These are phyloP conservation scores for Cydonia oblonga DNA, from an alignment of 331 rosid species.

Conservation along the genomic window DNA sequence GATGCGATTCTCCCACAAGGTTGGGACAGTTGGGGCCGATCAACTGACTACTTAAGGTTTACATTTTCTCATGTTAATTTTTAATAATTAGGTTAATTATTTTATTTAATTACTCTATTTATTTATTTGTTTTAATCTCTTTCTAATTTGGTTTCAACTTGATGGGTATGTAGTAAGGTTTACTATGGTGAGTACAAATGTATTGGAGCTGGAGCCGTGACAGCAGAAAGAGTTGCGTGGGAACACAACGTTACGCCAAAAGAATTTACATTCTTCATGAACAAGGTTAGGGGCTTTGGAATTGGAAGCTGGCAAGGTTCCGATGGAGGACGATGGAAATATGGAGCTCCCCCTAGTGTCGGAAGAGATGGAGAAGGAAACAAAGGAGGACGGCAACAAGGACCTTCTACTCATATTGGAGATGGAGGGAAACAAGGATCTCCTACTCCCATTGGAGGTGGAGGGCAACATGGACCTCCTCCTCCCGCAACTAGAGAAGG, in stretches of 20 bases:
- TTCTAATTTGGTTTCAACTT: neutral
- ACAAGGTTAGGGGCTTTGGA: neutral
- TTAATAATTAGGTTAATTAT: too few species aligned
- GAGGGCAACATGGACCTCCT: too few species aligned
- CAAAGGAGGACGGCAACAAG: too few species aligned
- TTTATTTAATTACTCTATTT: neutral
- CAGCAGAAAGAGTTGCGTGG: neutral
- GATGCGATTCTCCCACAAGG: neutral
- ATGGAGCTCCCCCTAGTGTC: neutral
- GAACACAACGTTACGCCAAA: neutral
- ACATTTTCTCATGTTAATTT: neutral
- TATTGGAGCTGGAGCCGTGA: neutral
- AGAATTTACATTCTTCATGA: neutral
- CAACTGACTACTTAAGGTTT: neutral
- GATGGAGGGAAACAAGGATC: too few species aligned
- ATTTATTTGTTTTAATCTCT: neutral
- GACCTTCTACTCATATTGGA: too few species aligned
- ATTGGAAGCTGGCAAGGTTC: neutral
- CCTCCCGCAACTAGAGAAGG: too few species aligned
- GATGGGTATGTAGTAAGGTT: neutral
- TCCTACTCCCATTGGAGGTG: too few species aligned
- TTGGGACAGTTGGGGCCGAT: neutral
- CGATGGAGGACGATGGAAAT: neutral
- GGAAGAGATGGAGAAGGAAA: too few species aligned
- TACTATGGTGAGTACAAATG: neutral